Evolutionary conservation across 768 basidiomycete species (phyloP).

Genomic region (Phanerodontia chrysosporium): DNA sequence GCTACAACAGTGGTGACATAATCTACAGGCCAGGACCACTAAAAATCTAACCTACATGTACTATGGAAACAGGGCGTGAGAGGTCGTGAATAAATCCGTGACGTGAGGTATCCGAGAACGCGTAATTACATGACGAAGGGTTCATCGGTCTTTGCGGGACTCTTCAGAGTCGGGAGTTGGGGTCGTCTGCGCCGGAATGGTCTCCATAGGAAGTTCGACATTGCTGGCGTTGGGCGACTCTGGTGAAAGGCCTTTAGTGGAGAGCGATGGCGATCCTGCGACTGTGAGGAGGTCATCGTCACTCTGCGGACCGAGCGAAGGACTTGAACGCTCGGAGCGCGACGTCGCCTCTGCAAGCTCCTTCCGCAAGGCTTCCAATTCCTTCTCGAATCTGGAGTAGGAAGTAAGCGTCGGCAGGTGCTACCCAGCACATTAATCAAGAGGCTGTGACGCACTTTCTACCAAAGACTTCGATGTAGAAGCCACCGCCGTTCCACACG

Average conservation of each 20-base stretch:
- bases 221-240: constrained; percentile 13
- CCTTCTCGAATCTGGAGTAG: constrained; percentile 95
- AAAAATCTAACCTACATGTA: constrained; percentile 1
- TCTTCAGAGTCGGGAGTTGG: background rate
- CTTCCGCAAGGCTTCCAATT: constrained; percentile 85
- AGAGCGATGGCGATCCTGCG: constrained; percentile 30
- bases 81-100: background rate
- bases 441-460: constrained; percentile 66
- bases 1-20: background rate
- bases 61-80: constrained; percentile 32
- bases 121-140: background rate
- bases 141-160: constrained; percentile 4
- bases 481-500: constrained; percentile 95
- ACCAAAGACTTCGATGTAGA: constrained; percentile 95
- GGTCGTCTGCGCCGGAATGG: constrained; percentile 1
- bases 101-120: background rate
- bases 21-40: constrained; percentile 2
- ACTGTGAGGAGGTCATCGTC: constrained; percentile 40
- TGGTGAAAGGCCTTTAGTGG: constrained; percentile 22
- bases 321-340: constrained; percentile 52
- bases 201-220: constrained; percentile 16
- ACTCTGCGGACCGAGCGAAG: constrained; percentile 32
- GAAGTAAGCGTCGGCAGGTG: no score
- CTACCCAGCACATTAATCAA: background rate
- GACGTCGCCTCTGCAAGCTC: constrained; percentile 73